Evolutionary conservation across 768 basidiomycete genomes (phyloP).

Genomic region (Boletus tomentosulus): DNA sequence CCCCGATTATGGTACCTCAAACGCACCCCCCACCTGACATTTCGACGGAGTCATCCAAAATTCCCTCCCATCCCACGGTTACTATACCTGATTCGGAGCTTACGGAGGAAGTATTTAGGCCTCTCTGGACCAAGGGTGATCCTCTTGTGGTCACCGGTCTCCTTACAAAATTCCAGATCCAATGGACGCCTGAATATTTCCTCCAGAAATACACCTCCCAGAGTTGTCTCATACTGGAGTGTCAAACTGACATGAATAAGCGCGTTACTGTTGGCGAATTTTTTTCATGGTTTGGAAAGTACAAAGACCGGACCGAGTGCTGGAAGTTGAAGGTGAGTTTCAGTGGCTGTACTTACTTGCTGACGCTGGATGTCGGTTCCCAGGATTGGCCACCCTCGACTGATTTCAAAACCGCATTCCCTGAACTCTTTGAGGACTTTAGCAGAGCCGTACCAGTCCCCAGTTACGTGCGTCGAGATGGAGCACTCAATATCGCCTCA

Average conservation of each 20-base stretch:
- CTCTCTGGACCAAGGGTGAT: conserved; percentile 68
- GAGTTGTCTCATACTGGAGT: conserved; percentile 73
- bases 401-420: conserved; percentile 81
- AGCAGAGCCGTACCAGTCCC: conserved; percentile 79
- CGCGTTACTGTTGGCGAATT: conserved; percentile 70
- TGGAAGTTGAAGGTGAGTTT: conserved; percentile 71
- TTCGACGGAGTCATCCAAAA: conserved; percentile 23
- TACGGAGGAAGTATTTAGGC: conserved; percentile 56
- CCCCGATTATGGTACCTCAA: not conserved
- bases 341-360: not conserved
- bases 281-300: conserved; percentile 73
- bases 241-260: conserved; percentile 65
- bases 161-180: conserved; percentile 53
- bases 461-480: conserved; percentile 87
- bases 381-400: conserved; percentile 92
- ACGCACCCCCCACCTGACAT: conserved; percentile 5
- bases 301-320: conserved; percentile 50
- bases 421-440: conserved; percentile 85
- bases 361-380: conserved; percentile 6
- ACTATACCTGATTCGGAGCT: conserved; percentile 47
- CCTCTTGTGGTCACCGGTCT: conserved; percentile 76
- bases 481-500: conserved; percentile 81
- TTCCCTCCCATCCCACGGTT: conserved; percentile 45
- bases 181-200: conserved; percentile 86
- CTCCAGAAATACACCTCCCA: conserved; percentile 60